Evolutionary conservation across 352 stramenopile genomes (phyloP), one percentile per base, ranked within the genome.

Genomic region (Pythium rishiriense): DNA sequence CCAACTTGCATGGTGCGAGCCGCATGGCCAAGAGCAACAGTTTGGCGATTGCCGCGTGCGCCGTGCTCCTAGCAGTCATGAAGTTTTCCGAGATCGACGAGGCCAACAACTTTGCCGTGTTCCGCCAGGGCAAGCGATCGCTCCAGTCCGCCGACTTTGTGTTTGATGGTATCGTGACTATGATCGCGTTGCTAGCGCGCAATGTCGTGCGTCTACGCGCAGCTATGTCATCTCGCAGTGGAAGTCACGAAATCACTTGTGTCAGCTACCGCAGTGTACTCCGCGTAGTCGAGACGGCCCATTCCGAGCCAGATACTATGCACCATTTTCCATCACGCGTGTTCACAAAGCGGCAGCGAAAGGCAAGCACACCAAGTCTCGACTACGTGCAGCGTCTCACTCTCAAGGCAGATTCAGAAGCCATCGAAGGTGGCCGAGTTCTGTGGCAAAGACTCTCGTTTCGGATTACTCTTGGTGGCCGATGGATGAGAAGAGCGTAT

Each of bases 101-200:
- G 31, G 31, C 29, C 29, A 22, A 19, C 24, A 50, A 61, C 39
- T 61, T 61, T 29, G 54, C 21, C 22, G 19, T 61, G 3, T 21
- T 41, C 17, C 39, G n/a, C 8, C 47, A 61, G 15, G 24, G 33
- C 7, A 29, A 8, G 8, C 54, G 46, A 35, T 12, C 25, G 3
- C 35, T 61, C 11, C 54, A 22, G 4, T 39, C 57, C 0, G 28
- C 45, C 11, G 35, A 24, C n/a, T 64, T 55, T 35, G 46, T 64
- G 10, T 31, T 42, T 29, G 56, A 56, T 19, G 57, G 57, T 26
- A 22, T 64, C 46, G 3, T 46, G 28, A 64, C 57, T 8, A 56
- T 42, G 12, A n/a, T 51, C 25, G 37, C 37, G 28, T 21, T 56
- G 31, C 37, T 64, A 12, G 19, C 47, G 22, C 35, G 57, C 28